Conservation (phyloP, 1,139 yeast species). For the Geotrichum citri-aurantii region DNA sequence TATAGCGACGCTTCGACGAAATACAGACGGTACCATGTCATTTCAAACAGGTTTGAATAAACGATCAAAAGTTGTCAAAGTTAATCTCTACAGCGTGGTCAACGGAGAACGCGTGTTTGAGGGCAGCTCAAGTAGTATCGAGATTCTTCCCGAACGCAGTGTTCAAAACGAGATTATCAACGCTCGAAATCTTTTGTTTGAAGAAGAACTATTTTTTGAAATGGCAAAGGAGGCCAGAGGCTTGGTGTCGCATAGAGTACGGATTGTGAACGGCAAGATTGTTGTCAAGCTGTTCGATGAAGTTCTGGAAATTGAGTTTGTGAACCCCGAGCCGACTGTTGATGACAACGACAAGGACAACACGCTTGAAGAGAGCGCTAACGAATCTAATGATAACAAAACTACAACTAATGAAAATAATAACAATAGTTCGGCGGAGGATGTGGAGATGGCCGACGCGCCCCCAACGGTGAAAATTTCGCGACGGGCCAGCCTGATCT, state of each 20-base stretch:
- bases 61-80: slow-evolving; percentile 36
- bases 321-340: slow-evolving; percentile 31
- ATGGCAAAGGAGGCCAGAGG: slow-evolving; percentile 63
- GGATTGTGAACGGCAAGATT: slow-evolving; percentile 59
- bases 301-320: slow-evolving; percentile 62
- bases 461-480: slow-evolving; percentile 13
- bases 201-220: slow-evolving; percentile 57
- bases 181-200: slow-evolving; percentile 70
- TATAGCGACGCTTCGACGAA: slow-evolving; percentile 55
- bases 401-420: slow-evolving; percentile 18
- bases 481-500: slow-evolving; percentile 48
- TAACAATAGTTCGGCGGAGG: neutral
- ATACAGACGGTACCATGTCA: slow-evolving; percentile 31
- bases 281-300: slow-evolving; percentile 60
- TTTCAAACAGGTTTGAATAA: slow-evolving; percentile 32
- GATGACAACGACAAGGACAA: slow-evolving; percentile 14
- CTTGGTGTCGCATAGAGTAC: slow-evolving; percentile 67
- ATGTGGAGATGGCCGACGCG: slow-evolving; percentile 1
- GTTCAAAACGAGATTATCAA: slow-evolving; percentile 32
- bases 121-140: slow-evolving; percentile 22
- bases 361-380: slow-evolving; percentile 18
- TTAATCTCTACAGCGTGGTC: slow-evolving; percentile 32
- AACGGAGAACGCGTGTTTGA: slow-evolving; percentile 27
- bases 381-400: slow-evolving; percentile 6
- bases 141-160: slow-evolving; percentile 20